These are phyloP conservation scores for Lunasporangiospora selenospora DNA, from an alignment of 192 early-diverging fungal species.

Conservation along the genomic window DNA sequence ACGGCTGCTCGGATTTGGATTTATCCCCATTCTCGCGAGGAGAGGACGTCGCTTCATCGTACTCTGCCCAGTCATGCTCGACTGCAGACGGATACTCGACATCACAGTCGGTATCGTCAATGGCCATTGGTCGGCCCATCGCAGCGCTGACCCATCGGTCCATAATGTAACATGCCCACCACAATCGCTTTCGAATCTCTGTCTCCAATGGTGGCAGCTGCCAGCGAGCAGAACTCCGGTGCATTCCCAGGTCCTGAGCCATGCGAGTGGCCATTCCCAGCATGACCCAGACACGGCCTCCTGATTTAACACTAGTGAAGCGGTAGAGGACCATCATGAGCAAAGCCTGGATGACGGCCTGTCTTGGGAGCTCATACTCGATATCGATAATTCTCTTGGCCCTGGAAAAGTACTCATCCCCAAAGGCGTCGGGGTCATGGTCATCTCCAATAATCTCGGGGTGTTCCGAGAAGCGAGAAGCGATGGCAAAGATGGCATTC, in stretches of 20 bases:
- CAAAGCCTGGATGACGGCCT: conserved; percentile 70
- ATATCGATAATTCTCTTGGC: conserved; percentile 75
- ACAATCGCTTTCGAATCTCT: conserved; percentile 69
- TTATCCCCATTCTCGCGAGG: conserved; percentile 14
- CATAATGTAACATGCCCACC: conserved; percentile 79
- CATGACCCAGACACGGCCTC: conserved; percentile 77
- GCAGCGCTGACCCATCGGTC: conserved; percentile 65
- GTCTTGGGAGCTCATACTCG: conserved; percentile 63
- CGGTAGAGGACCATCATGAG: conserved; percentile 71
- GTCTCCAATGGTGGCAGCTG: conserved; percentile 54
- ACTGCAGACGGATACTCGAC: conserved; percentile 52
- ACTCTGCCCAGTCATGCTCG: conserved; percentile 42
- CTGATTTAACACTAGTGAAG: conserved; percentile 63
- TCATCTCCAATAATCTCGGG: conserved; percentile 45
- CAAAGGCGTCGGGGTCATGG: conserved; percentile 54
- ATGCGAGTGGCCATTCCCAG: conserved; percentile 61
- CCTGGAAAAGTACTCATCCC: conserved; percentile 68
- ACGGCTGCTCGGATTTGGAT: conserved; percentile 11
- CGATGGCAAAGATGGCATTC: conserved; percentile 61
- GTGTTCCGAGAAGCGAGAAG: conserved; percentile 54
- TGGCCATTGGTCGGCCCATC: conserved; percentile 60
- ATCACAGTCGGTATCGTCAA: conserved; percentile 63
- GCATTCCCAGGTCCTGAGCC: conserved; percentile 66
- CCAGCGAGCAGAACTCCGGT: conserved; percentile 61
- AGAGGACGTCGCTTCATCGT: conserved; percentile 4